Evolutionary conservation across 2,329 filamentous ascomycete species (phyloP).

Genomic region (Pseudogymnoascus sp.): DNA sequence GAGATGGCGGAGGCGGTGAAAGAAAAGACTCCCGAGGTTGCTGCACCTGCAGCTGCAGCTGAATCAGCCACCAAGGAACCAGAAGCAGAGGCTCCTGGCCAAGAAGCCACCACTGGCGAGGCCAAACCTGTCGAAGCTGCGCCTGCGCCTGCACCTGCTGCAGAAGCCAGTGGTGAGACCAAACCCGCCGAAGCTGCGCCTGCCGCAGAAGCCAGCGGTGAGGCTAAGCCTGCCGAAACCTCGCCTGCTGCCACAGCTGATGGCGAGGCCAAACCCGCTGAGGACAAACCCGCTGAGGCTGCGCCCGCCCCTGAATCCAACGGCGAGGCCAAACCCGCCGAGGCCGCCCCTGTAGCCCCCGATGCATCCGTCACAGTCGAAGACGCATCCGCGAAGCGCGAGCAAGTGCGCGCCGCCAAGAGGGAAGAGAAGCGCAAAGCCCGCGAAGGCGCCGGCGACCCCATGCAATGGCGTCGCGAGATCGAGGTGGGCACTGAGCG

Average conservation of each 20-base stretch:
- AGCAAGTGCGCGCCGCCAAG: conserved; percentile 19
- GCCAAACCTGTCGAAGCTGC: conserved; percentile 7
- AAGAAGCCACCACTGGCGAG: background rate
- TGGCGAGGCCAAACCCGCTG: background rate
- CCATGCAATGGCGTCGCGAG: conserved; percentile 53
- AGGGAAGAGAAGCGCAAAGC: conserved; percentile 25
- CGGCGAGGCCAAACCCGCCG: background rate
- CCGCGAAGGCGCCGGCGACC: conserved; percentile 25
- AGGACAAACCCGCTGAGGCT: conserved; percentile 14
- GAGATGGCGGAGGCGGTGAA: conserved; percentile 20
- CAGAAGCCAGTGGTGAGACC: conserved; percentile 8
- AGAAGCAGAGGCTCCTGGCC: conserved; percentile 5
- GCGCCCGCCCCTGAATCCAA: conserved; percentile 3
- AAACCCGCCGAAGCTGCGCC: conserved; percentile 11
- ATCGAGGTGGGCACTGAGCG: conserved; percentile 72
- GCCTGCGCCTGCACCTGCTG: background rate
- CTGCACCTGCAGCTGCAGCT: conserved; percentile 5
- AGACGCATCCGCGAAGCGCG: conserved; percentile 19
- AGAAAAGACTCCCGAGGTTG: conserved; percentile 20
- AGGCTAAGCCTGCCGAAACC: conserved; percentile 13
- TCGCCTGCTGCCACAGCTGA: conserved; percentile 1
- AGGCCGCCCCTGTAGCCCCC: conserved; percentile 10
- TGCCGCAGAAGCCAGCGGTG: conserved; percentile 8
- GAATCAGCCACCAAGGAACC: conserved; percentile 17
- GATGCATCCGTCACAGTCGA: conserved; percentile 13